Conservation (phyloP, 805 yeast species). For the Metschnikowia santaceciliae region DNA sequence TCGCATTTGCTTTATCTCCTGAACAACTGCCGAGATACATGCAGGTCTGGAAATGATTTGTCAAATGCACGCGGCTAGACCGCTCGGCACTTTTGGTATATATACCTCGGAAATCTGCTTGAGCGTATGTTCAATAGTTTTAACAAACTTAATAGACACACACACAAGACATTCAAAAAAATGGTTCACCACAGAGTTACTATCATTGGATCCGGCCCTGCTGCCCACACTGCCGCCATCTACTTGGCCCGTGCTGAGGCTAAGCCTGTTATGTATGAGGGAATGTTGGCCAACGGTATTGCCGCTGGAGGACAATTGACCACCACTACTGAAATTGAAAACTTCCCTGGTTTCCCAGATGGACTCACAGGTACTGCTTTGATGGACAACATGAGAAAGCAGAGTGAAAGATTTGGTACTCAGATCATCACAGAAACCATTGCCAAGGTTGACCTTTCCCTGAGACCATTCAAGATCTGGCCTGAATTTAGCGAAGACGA, state of each 20-base stretch:
- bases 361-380: conserved; percentile 83
- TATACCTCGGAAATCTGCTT: conserved; percentile 2
- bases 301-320: conserved; percentile 99
- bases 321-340: conserved; percentile 97
- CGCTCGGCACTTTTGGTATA: conserved; percentile 4
- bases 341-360: conserved; percentile 97
- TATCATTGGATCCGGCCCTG: conserved; percentile 96
- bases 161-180: conserved; percentile 26
- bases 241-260: conserved; percentile 95
- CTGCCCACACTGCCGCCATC: conserved; percentile 99
- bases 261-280: conserved; percentile 90
- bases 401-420: conserved; percentile 85
- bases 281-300: conserved; percentile 93
- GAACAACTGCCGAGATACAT: not conserved
- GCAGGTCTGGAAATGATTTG: conserved; percentile 8
- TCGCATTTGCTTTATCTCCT: not conserved
- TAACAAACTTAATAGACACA: not conserved
- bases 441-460: conserved; percentile 82
- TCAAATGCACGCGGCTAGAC: conserved; percentile 12
- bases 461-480: conserved; percentile 95
- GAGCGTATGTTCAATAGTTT: not conserved
- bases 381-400: conserved; percentile 93
- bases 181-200: conserved; percentile 85
- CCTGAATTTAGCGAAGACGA: conserved; percentile 90
- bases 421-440: conserved; percentile 93